Evolutionary conservation across 805 yeast genomes (phyloP), one percentile per base, ranked within the genome.

Genomic region (Starmerella kuoi): DNA sequence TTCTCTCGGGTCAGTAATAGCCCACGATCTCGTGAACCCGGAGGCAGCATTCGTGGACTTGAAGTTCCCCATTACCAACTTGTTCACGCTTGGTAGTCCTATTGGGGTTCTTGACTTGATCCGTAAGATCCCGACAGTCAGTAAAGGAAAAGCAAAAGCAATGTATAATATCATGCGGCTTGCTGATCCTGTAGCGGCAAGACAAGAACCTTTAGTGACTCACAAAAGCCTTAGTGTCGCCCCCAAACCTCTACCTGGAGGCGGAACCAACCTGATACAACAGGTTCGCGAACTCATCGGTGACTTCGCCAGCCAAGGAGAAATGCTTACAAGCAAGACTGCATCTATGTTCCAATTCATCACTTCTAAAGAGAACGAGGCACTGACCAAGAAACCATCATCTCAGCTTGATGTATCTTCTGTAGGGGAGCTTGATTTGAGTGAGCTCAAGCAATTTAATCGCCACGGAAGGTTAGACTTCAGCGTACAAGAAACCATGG

Each of bases 21-120:
- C 77, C 2, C 76, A 83, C 55, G 96, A 88, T 57, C 66, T 88
- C 12, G 58, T 86, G 18, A 56, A 57, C 1, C 37, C 37, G 11
- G 37, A 20, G 11, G 58, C 56, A 28, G 61, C 63, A 25, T 57
- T 60, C 11, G 50, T 53, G 17, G 69, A 67, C 24, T 66, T 88
- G 19, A 71, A 73, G 25, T 88, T 88, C 56, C 69, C 74, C 0
- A 87, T 84, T 5, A 79, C 77, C 15, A 79, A 79, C 49, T 71
- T 76, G 49, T 87, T 85, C 57, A 76, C 82, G 11, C 68, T 85
- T 25, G 98, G 97, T 0, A 84, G 95, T 2, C 98, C 97, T 0
- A 72, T 82, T 27, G 96, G 95, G 1, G 76, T 85, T 18, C 81
- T 87, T 61, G 79, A 81, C 58, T 64, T 88, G 25, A 70, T 91